Base-by-base conservation (phyloP, 371 early-diverging fungal genomes). In the Umbelopsis sp. region DNA sequence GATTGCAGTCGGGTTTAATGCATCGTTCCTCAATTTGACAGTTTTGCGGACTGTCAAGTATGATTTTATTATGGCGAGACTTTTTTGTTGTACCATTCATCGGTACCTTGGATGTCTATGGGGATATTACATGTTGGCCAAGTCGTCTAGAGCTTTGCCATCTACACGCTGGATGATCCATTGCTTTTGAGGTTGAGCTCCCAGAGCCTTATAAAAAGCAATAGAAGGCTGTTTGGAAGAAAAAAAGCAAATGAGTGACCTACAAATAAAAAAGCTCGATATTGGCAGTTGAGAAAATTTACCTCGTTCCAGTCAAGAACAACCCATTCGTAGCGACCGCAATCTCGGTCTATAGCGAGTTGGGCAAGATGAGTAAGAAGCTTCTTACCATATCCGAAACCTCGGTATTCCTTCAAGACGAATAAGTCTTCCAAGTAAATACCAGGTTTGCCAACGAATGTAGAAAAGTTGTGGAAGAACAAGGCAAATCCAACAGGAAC, bases 361-460 rank as follows among this genome's bases (percentile, higher is more conserved):
- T 70, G 69, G 22, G 92, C 93, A n/a, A 95, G 76, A 44, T 91
- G 86, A 35, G 76, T 80, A 73, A 95, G 74, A 44, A 95, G 78
- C 5, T 74, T 70, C 73, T 86, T 90, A 10, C 95, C 95, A n/a
- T 93, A 77, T 14, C 93, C 91, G 45, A 78, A 69, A 0, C 88
- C 89, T n/a, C 95, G 85, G 63, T 74, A 89, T 52, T 89, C 89
- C 51, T 80, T 76, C 22, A 76, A 65, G 29, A 95, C 91, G 78
- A 87, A 92, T 44, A 95, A 78, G 74, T 94, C 96, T 72, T 95
- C 94, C 9, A 95, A 79, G 76, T 94, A 94, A 12, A 95, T 73
- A 18, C 96, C 94, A 2, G 92, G 94, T 32, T 79, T 71, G 3
- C 91, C 92, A 7, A 85, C 68, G 77, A 90, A 93, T 0, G 94